Conservation (phyloP, 768 basidiomycete species). For the Hirschioporus abietinus region DNA sequence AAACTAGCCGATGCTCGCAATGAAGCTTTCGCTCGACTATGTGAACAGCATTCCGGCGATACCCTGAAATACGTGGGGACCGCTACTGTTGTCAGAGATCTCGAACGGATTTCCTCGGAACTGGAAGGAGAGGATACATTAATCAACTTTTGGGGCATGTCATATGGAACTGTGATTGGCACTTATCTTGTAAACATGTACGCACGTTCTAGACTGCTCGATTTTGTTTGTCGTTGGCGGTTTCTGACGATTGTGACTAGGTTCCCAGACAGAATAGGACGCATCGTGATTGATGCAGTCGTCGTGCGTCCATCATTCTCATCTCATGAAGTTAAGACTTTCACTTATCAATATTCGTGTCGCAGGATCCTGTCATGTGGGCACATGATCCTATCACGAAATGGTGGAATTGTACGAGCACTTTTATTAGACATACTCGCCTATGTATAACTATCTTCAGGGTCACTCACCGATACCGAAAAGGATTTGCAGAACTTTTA, state of each 20-base stretch:
- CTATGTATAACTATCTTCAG: background rate
- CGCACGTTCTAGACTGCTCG: background rate
- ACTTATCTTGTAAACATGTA: constrained; percentile 30
- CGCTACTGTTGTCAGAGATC: constrained; percentile 26
- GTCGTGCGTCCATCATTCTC: constrained; percentile 17
- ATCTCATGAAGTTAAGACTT: background rate
- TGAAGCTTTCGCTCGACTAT: background rate
- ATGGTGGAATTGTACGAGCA: constrained; percentile 10
- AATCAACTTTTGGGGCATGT: constrained; percentile 27
- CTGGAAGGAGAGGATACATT: constrained; percentile 24
- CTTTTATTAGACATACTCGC: background rate
- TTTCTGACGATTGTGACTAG: constrained; percentile 10
- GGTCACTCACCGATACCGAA: background rate
- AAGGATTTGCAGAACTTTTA: constrained; percentile 16
- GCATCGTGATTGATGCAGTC: constrained; percentile 26
- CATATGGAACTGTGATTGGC: constrained; percentile 28
- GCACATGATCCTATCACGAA: constrained; percentile 16
- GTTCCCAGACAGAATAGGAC: constrained; percentile 25
- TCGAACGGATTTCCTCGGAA: constrained; percentile 22
- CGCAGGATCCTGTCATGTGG: background rate
- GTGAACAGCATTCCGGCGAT: background rate
- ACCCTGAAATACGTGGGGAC: constrained; percentile 27
- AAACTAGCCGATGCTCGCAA: background rate
- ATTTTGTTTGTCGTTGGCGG: no score
- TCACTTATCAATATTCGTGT: background rate